Percentiles rank a stretch among this genome's conserved stretches.
phyloP scores from a whole-genome alignment of 257 asterid genomes.

The Forsythia suspensa region DNA sequence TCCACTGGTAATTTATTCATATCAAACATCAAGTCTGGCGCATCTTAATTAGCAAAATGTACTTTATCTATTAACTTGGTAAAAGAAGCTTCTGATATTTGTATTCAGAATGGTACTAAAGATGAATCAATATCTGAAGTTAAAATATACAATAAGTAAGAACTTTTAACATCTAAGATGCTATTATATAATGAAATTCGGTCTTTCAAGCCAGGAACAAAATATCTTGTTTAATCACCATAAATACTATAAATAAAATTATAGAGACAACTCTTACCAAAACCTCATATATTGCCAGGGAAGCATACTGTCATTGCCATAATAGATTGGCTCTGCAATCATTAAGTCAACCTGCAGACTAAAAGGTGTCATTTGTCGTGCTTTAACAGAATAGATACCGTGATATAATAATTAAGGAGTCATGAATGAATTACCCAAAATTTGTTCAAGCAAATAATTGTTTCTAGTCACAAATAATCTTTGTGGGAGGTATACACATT shows the following conservation, averaged over 20 bases:
- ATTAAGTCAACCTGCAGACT: constrained; percentile 68
- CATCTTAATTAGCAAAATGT: too few species aligned
- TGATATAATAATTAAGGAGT: constrained; percentile 15
- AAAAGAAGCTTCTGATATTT: background rate
- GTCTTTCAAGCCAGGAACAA: background rate
- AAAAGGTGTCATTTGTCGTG: background rate
- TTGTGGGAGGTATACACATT: constrained; percentile 7
- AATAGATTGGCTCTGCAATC: constrained; percentile 92
- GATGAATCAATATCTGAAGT: background rate
- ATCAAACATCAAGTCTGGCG: background rate
- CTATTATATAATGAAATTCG: background rate
- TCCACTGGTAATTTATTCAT: background rate
- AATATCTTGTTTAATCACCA: background rate
- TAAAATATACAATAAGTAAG: too few species aligned
- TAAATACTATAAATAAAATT: background rate
- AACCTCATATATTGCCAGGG: constrained; percentile 95
- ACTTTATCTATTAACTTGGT: background rate
- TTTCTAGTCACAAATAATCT: background rate
- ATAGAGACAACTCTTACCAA: constrained; percentile 52
- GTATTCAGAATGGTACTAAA: too few species aligned
- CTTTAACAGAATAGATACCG: background rate
- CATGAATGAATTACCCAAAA: constrained; percentile 9
- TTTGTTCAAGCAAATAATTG: constrained; percentile 16
- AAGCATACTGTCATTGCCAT: constrained; percentile 64
- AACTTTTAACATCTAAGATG: background rate